These are phyloP conservation scores for Blastobotrys serpentis DNA, from an alignment of 1,139 yeast species.

Conservation along the genomic window DNA sequence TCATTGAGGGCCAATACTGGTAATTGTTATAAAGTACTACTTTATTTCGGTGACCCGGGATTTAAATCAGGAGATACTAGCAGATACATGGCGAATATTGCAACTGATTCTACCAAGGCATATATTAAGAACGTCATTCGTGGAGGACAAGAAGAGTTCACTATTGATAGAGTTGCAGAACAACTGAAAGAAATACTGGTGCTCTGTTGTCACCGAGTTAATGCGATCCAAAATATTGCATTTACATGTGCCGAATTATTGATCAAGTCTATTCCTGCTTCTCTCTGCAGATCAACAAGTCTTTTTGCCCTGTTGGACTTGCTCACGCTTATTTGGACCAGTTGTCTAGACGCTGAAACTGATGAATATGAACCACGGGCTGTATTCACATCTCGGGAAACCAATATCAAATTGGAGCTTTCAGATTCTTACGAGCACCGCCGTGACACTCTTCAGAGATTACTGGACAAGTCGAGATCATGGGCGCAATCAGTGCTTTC, in stretches of 20 bases:
- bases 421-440: conserved; percentile 85
- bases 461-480: conserved; percentile 57
- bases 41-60: conserved; percentile 85
- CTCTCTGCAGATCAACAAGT: conserved; percentile 72
- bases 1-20: conserved; percentile 76
- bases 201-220: conserved; percentile 74
- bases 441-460: conserved; percentile 57
- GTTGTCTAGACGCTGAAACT: conserved; percentile 82
- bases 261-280: conserved; percentile 69
- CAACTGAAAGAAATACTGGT: conserved; percentile 71
- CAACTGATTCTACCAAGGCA: conserved; percentile 58
- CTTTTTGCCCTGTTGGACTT: conserved; percentile 79
- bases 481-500: conserved; percentile 64
- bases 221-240: conserved; percentile 76
- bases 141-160: conserved; percentile 48
- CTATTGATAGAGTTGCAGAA: conserved; percentile 58
- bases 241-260: conserved; percentile 73
- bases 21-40: conserved; percentile 68
- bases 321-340: conserved; percentile 70
- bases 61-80: conserved; percentile 71
- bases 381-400: conserved; percentile 55
- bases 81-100: conserved; percentile 63
- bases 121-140: conserved; percentile 49
- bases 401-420: conserved; percentile 59
- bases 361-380: conserved; percentile 83